phyloP scores from a whole-genome alignment of 2,329 filamentous ascomycete genomes.

The Monosporascus sp. region DNA sequence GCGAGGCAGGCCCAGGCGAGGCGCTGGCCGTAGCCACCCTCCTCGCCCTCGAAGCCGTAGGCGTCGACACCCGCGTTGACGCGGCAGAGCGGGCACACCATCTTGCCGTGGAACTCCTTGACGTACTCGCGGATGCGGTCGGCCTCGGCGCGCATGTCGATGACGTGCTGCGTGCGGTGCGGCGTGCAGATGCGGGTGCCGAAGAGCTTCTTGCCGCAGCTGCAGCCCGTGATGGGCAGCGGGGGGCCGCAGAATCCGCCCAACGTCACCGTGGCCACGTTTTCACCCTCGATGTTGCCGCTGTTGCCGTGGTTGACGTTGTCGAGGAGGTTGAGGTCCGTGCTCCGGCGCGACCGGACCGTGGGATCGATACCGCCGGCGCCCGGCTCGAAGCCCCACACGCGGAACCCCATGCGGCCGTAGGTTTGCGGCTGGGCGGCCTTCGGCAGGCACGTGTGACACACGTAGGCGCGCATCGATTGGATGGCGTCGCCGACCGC shows the following conservation, averaged over 20 bases:
- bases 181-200: conserved; percentile 26
- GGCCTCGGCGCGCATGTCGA: conserved; percentile 17
- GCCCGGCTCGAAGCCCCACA: conserved; percentile 22
- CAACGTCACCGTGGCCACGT: background rate
- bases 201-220: conserved; percentile 31
- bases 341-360: background rate
- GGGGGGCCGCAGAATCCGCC: conserved; percentile 5
- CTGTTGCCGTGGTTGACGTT: too few relatives aligned
- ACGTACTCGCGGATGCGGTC: conserved; percentile 23
- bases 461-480: conserved; percentile 31
- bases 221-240: conserved; percentile 30
- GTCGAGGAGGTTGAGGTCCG: too few relatives aligned
- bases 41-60: conserved; percentile 3
- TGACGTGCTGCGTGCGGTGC: conserved; percentile 28
- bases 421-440: background rate
- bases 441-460: conserved; percentile 21
- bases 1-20: conserved; percentile 29
- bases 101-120: conserved; percentile 13
- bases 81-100: conserved; percentile 28
- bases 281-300: too few relatives aligned
- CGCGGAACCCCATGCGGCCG: conserved; percentile 10
- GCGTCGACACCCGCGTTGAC: conserved; percentile 9
- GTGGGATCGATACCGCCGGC: background rate
- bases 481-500: conserved; percentile 2
- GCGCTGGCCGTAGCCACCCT: conserved; percentile 1